Base-by-base conservation (phyloP, 1,139 yeast species). In the Hansenula anomala region DNA sequence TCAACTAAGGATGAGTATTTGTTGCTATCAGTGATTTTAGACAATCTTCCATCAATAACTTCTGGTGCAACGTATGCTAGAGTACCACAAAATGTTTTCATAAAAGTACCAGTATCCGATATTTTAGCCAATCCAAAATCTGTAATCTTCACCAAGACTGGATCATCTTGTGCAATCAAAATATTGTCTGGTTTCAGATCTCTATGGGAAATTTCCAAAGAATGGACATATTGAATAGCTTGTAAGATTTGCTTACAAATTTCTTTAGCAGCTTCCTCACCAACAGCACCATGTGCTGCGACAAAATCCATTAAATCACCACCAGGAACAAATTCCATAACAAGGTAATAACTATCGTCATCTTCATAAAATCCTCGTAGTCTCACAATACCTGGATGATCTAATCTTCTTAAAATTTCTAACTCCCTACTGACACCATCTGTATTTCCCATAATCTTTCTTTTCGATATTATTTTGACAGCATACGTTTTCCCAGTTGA, bases 221-320 rank as follows among this genome's bases (percentile, higher is more conserved):
- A 73, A 63, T 92, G 98, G 32, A 92, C 95, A 54, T 92, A 90
- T 33, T 78, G 73, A 5, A 92, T 82, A 0, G 96, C 97, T 43
- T 80, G 78, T 30, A 92, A 63, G 4, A 92, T 80, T 60, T 92
- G 98, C 47, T 77, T 76, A 1, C 95, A 74, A 17, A 92, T 86
- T 41, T 86, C 96, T 48, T 84, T 80, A 6, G 92, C 84, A 3
- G 95, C 95, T 38, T 80, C 89, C 60, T 90, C 98, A 16, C 94
- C 89, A 28, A 90, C 85, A 5, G 94, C 78, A 2, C 97, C 97
- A 60, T 86, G 84, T 3, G 90, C 87, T 0, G 95, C 92, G 2
- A 90, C 95, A 63, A 87, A 89, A 63, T 67, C 97, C 98, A 92
- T 92, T 43, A 92, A 66, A 59, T 92, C 98, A n/a, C 98, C 98